A percentile compares a stretch with the other conserved stretches of the same genome.
Evolutionary conservation across 2,329 filamentous ascomycete species (phyloP).

Genomic region (Chaetomiaceae sp.): DNA sequence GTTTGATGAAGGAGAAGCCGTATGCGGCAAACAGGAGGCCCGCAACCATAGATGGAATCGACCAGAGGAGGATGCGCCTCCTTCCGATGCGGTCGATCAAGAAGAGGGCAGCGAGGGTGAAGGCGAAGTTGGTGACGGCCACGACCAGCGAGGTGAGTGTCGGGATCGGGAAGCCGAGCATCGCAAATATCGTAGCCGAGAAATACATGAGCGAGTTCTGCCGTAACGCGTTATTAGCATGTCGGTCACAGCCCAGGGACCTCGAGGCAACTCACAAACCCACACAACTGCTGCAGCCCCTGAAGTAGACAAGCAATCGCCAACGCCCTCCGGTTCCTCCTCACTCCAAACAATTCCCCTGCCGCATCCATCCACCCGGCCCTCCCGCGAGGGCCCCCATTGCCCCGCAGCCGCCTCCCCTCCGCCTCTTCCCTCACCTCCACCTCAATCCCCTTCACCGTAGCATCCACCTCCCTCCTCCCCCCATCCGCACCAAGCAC

Average conservation of each 20-base stretch:
- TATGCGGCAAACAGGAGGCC: conserved; percentile 68
- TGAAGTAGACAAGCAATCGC: conserved; percentile 83
- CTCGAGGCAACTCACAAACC: conserved; percentile 55
- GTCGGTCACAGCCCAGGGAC: background rate
- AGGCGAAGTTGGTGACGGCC: conserved; percentile 76
- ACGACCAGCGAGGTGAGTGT: conserved; percentile 75
- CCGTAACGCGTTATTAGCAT: conserved; percentile 7
- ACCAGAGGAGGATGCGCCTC: conserved; percentile 73
- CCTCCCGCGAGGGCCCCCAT: conserved; percentile 31
- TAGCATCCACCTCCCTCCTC: conserved; percentile 39
- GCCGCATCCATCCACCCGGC: conserved; percentile 43
- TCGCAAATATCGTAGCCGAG: conserved; percentile 73
- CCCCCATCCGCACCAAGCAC: conserved; percentile 52
- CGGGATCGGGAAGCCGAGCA: conserved; percentile 72
- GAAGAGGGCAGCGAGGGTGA: conserved; percentile 69
- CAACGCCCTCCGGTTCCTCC: conserved; percentile 68
- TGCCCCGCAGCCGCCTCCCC: conserved; percentile 43
- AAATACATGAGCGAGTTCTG: conserved; percentile 91
- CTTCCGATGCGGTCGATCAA: conserved; percentile 78
- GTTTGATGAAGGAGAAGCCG: conserved; percentile 63
- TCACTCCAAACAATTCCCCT: conserved; percentile 51
- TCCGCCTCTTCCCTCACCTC: conserved; percentile 65
- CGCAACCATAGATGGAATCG: conserved; percentile 76
- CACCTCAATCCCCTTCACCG: conserved; percentile 63
- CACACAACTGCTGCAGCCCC: conserved; percentile 81